phyloP scores from a whole-genome alignment of 768 basidiomycete genomes.

The Xerocomellus amylosporus region DNA sequence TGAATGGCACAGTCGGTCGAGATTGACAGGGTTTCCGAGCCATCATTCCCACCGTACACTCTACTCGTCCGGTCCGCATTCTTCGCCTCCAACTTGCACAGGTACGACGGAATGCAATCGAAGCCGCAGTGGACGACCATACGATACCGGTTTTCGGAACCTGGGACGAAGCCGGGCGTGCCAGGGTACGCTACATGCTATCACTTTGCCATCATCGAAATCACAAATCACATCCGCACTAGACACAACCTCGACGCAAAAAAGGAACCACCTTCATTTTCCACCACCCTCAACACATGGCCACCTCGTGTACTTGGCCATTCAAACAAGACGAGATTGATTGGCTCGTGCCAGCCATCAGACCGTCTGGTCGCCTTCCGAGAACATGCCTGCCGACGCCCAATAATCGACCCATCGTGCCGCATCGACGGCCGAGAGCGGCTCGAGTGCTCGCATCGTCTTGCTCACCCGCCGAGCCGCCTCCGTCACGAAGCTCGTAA shows the following conservation, averaged over 20 bases:
- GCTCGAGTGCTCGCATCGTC: conserved; percentile 31
- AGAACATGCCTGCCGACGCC: conserved; percentile 29
- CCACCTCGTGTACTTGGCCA: conserved; percentile 5
- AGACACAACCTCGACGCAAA: no score
- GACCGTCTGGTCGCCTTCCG: background rate
- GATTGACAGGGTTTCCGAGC: no score
- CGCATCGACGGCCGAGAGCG: conserved; percentile 28
- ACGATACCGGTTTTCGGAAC: background rate
- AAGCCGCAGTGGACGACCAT: background rate
- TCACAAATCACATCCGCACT: background rate
- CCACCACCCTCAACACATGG: background rate
- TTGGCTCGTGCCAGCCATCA: background rate
- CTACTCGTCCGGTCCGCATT: background rate
- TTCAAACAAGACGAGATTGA: background rate
- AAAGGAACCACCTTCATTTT: background rate
- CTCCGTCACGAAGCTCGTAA: conserved; percentile 23
- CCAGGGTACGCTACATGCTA: background rate
- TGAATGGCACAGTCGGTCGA: no score
- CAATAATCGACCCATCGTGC: conserved; percentile 40
- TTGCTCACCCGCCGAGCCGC: conserved; percentile 32
- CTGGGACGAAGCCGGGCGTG: background rate
- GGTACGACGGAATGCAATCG: background rate
- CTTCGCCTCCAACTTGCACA: background rate
- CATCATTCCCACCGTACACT: background rate
- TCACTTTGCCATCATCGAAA: background rate